Conservation (phyloP, 495 filamentous ascomycete genomes). For the Lindgomyces ingoldianus region DNA sequence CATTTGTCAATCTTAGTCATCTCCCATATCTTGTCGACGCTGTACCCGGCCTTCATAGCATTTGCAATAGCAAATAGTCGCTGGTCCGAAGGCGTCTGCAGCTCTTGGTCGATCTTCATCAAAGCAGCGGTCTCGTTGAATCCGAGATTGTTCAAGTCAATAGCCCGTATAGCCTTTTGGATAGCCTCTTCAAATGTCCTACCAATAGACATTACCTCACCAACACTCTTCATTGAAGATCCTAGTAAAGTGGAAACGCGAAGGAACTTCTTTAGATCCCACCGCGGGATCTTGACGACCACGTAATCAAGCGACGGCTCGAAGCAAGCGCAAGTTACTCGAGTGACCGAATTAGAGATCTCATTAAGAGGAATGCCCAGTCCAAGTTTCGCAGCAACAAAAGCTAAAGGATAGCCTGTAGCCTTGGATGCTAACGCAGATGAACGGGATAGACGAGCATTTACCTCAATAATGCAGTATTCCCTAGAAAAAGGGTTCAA, state of each 20-base stretch:
- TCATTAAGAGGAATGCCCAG: conserved; percentile 94
- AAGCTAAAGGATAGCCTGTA: conserved; percentile 94
- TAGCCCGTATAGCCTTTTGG: conserved; percentile 93
- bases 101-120: conserved; percentile 93
- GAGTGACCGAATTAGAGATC: conserved; percentile 93
- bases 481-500: conserved; percentile 92
- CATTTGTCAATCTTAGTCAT: conserved; percentile 98
- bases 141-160: conserved; percentile 92
- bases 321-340: conserved; percentile 95
- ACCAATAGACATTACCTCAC: conserved; percentile 98
- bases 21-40: conserved; percentile 94
- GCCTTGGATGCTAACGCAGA: conserved; percentile 97
- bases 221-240: conserved; percentile 99
- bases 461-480: conserved; percentile 98
- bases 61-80: conserved; percentile 97
- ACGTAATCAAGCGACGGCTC: conserved; percentile 99
- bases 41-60: conserved; percentile 91
- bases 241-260: conserved; percentile 91
- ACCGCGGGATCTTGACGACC: conserved; percentile 97
- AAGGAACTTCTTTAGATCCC: conserved; percentile 98
- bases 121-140: conserved; percentile 90
- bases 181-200: conserved; percentile 97
- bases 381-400: conserved; percentile 94
- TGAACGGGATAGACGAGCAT: conserved; percentile 93
- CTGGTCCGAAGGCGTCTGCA: conserved; percentile 97